Evolutionary conservation across 192 early-diverging fungal species (phyloP).

Genomic region (Umbelopsis sp.): DNA sequence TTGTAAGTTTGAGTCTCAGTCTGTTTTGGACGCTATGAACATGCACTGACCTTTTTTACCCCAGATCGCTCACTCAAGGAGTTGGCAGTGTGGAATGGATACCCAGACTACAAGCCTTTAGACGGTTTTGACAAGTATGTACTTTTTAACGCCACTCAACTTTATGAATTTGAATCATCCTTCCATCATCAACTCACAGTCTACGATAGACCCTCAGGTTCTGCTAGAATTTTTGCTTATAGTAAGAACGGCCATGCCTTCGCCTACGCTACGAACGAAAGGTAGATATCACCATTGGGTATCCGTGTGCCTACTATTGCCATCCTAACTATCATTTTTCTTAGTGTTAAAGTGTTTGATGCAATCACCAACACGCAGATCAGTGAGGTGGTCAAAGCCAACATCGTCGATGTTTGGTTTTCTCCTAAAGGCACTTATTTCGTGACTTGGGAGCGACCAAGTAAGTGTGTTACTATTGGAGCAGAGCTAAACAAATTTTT

Average conservation of each 20-base stretch:
- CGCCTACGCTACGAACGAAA: conserved; percentile 65
- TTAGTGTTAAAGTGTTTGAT: conserved; percentile 75
- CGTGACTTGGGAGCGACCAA: conserved; percentile 87
- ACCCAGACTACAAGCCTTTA: conserved; percentile 53
- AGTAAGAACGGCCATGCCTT: conserved; percentile 73
- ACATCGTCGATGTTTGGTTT: conserved; percentile 86
- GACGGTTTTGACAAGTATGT: conserved; percentile 57
- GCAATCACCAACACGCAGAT: conserved; percentile 64
- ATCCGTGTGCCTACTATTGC: background rate
- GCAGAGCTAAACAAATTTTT: background rate
- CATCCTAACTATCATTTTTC: background rate
- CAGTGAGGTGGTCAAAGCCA: conserved; percentile 62
- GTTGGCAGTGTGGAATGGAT: conserved; percentile 55
- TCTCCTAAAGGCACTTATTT: conserved; percentile 90
- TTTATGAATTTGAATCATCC: background rate
- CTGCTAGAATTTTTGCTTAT: conserved; percentile 47
- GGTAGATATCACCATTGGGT: conserved; percentile 42
- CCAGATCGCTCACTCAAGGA: conserved; percentile 58
- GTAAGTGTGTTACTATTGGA: conserved; percentile 43
- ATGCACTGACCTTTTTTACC: background rate
- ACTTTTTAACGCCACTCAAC: background rate
- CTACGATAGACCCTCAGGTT: conserved; percentile 10
- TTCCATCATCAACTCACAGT: background rate
- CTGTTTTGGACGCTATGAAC: background rate
- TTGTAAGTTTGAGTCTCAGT: conserved; percentile 36